phyloP scores from a whole-genome alignment of 768 basidiomycete genomes.

The Pleurotus ostreatus region DNA sequence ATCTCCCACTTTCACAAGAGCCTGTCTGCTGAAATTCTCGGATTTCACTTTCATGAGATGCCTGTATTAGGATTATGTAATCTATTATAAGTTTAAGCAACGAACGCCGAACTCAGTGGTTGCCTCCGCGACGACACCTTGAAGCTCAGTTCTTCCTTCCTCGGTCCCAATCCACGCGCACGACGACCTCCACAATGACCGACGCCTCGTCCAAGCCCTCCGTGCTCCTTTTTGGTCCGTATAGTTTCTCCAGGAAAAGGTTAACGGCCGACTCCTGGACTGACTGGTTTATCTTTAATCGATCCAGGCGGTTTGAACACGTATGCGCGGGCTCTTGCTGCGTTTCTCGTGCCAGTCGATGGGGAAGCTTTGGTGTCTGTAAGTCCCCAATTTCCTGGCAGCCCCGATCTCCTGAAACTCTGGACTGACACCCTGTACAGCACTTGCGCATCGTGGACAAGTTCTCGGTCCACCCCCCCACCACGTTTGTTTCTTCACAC shows the following conservation, averaged over 20 bases:
- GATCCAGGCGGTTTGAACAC: conserved; percentile 75
- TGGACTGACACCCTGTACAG: conserved; percentile 29
- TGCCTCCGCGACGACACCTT: conserved; percentile 7
- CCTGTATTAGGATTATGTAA: conserved; percentile 6
- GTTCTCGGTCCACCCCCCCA: conserved; percentile 68
- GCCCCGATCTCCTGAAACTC: conserved; percentile 12
- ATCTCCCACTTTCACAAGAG: conserved; percentile 4
- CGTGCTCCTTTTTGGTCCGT: conserved; percentile 75
- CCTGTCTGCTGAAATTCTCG: background rate
- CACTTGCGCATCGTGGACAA: conserved; percentile 72
- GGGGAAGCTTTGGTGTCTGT: conserved; percentile 74
- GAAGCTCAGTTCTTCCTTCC: background rate
- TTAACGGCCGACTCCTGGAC: background rate
- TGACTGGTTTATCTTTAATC: conserved; percentile 2
- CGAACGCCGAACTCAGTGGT: conserved; percentile 1
- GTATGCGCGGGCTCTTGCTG: conserved; percentile 67
- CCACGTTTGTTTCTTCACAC: conserved; percentile 45
- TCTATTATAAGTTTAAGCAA: conserved; percentile 7
- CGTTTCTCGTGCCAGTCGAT: conserved; percentile 60
- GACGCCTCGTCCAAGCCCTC: conserved; percentile 42
- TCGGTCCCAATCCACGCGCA: conserved; percentile 3
- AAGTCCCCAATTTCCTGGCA: conserved; percentile 21
- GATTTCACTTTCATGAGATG: background rate
- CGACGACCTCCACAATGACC: conserved; percentile 23
- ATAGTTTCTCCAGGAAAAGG: background rate